Evolutionary conservation across 192 early-diverging fungal species (phyloP), one percentile per base, ranked within the genome.

Genomic region (Thoreauomyces humboldtii): DNA sequence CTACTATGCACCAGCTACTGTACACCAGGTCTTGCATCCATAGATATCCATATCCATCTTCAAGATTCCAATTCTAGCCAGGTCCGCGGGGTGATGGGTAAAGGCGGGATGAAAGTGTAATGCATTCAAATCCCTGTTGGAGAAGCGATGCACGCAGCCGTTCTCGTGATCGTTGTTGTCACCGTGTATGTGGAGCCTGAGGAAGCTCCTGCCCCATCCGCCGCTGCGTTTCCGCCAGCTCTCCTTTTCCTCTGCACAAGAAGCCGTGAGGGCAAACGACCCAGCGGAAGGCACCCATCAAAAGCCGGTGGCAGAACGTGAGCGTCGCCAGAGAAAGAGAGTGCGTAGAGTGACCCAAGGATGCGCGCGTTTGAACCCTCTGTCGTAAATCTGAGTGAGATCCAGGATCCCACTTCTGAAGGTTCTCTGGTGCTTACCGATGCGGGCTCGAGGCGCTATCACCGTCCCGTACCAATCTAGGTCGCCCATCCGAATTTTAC

Each of bases 391-490:
- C n/a, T n/a, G n/a, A n/a, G n/a, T n/a, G n/a, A n/a, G n/a, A n/a
- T n/a, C n/a, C n/a, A n/a, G n/a, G n/a, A n/a, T n/a, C n/a, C n/a
- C n/a, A n/a, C n/a, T n/a, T 7, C 5, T 24, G 52, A 24, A 32
- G 31, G 5, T 32, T 31, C 33, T 24, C 27, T 24, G 5, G 2
- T 25, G 3, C 55, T 37, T 57, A 57, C 55, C 55, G 38, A 57
- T 36, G 19, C 38, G 55, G 19, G 55, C 55, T 15, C 35, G 31
- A 7, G 55, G 55, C 15, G 55, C 55, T n/a, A 57, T n/a, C 3
- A 57, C 27, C 22, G 55, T 57, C 11, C 55, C 55, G 35, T 57
- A 57, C 55, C 55, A 57, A 34, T 57, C 55, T 36, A 37, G n/a
- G 19, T 57, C 55, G 5, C 14, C 55, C 7, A 57, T 37, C 32